phyloP scores from a whole-genome alignment of 192 early-diverging fungal species.

The Gaertneriomyces sp. region DNA sequence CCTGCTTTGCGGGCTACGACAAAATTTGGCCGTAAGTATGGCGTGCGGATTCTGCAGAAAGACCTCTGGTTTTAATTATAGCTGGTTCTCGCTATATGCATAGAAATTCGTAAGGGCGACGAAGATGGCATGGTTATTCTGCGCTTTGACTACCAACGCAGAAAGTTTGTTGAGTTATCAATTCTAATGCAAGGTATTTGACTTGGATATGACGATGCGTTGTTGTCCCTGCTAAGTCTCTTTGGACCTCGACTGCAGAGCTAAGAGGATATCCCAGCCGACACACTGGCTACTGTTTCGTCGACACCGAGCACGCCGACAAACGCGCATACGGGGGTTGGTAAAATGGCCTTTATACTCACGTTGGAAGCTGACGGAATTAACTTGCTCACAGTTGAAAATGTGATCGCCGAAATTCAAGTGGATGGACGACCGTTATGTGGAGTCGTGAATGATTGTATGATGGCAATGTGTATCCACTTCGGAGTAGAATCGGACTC shows the following conservation, averaged over 20 bases:
- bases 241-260: neutral
- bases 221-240: neutral
- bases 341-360: neutral
- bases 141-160: neutral
- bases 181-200: neutral
- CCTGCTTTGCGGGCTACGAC: no score
- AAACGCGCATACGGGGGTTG: conserved; percentile 1
- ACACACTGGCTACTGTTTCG: neutral
- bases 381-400: neutral
- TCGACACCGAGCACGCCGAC: conserved; percentile 1
- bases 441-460: neutral
- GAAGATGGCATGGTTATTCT: conserved; percentile 5
- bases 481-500: neutral
- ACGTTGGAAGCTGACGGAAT: neutral
- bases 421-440: neutral
- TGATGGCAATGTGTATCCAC: neutral
- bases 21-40: no score
- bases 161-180: neutral
- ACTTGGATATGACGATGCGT: neutral
- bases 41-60: no score
- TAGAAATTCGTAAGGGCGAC: neutral
- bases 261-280: neutral
- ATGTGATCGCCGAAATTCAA: neutral
- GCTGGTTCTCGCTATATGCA: no score
- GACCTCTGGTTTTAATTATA: no score